phyloP scores from a whole-genome alignment of 2,329 filamentous ascomycete genomes.

The Aspergillus sp. region DNA sequence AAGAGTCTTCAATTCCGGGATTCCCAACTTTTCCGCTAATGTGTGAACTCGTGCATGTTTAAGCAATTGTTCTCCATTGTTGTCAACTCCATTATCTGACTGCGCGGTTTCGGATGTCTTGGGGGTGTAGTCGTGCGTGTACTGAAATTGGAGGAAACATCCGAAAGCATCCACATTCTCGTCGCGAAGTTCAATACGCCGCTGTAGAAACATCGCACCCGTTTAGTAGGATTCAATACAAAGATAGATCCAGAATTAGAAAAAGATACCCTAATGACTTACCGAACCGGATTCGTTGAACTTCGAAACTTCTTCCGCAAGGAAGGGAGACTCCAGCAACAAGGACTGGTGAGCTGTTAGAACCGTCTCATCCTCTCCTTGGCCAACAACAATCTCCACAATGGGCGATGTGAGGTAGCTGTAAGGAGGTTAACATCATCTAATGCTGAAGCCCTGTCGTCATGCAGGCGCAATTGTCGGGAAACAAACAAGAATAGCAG shows the following conservation, averaged over 20 bases:
- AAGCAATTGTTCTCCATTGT: slow-evolving; percentile 73
- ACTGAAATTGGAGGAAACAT: slow-evolving; percentile 74
- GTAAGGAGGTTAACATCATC: neutral
- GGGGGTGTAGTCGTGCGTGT: slow-evolving; percentile 82
- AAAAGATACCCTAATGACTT: slow-evolving; percentile 17
- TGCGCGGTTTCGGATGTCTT: slow-evolving; percentile 48
- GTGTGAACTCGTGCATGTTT: slow-evolving; percentile 88
- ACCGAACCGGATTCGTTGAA: slow-evolving; percentile 57
- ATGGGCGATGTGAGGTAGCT: slow-evolving; percentile 60
- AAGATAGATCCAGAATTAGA: slow-evolving; percentile 7
- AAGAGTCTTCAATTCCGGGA: slow-evolving; percentile 61
- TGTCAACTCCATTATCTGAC: slow-evolving; percentile 47
- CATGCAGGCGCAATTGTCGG: no score
- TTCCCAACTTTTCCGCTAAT: slow-evolving; percentile 68
- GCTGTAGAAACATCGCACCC: slow-evolving; percentile 36
- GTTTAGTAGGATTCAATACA: slow-evolving; percentile 1
- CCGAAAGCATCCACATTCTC: slow-evolving; percentile 67
- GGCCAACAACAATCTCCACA: slow-evolving; percentile 59
- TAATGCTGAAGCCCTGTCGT: no score
- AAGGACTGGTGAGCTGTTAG: slow-evolving; percentile 75
- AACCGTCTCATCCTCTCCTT: slow-evolving; percentile 50
- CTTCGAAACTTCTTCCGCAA: slow-evolving; percentile 54
- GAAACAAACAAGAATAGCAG: no score
- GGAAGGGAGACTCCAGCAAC: slow-evolving; percentile 65
- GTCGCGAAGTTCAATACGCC: slow-evolving; percentile 58